Conservation (phyloP, 2,329 filamentous ascomycete genomes). For the Hysterium pulicare region DNA sequence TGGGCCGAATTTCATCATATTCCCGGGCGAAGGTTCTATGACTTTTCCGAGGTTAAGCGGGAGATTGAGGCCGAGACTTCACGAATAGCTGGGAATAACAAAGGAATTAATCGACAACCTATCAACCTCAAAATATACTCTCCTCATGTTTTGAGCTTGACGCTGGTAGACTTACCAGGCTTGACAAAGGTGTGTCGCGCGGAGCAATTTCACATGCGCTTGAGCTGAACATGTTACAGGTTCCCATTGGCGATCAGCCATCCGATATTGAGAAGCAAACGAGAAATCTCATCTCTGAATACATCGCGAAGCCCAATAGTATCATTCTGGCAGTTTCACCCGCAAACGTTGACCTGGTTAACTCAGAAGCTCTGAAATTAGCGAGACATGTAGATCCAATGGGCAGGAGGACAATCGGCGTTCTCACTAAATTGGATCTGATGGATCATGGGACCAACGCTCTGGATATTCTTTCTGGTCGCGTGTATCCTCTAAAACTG, state of each 20-base stretch:
- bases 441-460: constrained; percentile 99
- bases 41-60: constrained; percentile 89
- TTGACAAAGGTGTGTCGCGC: constrained; percentile 76
- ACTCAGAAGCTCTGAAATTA: constrained; percentile 95
- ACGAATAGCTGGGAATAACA: constrained; percentile 92
- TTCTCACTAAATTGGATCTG: constrained; percentile 92
- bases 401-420: constrained; percentile 90
- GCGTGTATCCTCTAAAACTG: constrained; percentile 93
- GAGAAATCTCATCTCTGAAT: constrained; percentile 91
- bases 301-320: constrained; percentile 98
- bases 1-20: constrained; percentile 98
- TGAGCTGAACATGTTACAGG: constrained; percentile 46
- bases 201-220: constrained; percentile 3
- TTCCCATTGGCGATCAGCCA: constrained; percentile 96
- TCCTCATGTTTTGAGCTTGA: constrained; percentile 92
- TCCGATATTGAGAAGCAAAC: constrained; percentile 99
- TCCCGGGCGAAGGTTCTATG: constrained; percentile 80
- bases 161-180: constrained; percentile 90
- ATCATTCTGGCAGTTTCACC: constrained; percentile 95
- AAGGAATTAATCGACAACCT: constrained; percentile 94
- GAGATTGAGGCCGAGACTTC: constrained; percentile 98
- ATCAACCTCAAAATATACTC: constrained; percentile 99
- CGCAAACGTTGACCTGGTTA: constrained; percentile 96
- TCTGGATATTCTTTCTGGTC: constrained; percentile 92
- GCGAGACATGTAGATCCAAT: constrained; percentile 95